A percentile compares a stretch with the other conserved stretches of the same genome.
These are phyloP conservation scores for Acorus gramineus DNA, from an alignment of 106 monocot genomes.

Conservation along the genomic window DNA sequence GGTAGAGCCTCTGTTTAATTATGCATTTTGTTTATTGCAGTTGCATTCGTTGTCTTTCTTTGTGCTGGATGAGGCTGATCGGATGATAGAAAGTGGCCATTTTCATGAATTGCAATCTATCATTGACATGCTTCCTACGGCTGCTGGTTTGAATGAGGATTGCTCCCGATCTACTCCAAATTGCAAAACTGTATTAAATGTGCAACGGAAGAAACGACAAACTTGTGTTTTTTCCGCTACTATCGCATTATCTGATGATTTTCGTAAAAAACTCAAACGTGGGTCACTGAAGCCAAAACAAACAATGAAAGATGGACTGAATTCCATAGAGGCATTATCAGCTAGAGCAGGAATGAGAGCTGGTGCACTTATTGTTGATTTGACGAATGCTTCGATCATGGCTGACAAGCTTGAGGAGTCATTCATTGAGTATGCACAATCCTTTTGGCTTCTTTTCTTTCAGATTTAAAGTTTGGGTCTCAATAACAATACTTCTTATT, in stretches of 20 bases:
- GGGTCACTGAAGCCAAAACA: conserved; percentile 33
- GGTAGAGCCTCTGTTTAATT: neutral
- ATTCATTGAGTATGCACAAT: conserved; percentile 65
- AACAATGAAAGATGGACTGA: conserved; percentile 28
- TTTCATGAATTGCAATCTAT: conserved; percentile 91
- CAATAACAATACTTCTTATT: too few species aligned
- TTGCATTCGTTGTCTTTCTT: conserved; percentile 88
- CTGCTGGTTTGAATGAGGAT: conserved; percentile 12
- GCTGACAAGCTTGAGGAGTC: conserved; percentile 94
- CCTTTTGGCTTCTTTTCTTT: neutral
- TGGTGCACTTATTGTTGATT: conserved; percentile 73
- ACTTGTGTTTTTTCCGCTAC: conserved; percentile 98
- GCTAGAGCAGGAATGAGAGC: conserved; percentile 84
- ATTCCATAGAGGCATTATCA: conserved; percentile 80
- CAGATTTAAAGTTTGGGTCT: neutral
- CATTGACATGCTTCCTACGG: conserved; percentile 78
- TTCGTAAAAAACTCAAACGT: conserved; percentile 79
- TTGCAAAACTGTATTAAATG: conserved; percentile 34
- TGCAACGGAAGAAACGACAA: conserved; percentile 71
- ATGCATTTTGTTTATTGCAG: conserved; percentile 29
- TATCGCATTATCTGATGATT: conserved; percentile 75
- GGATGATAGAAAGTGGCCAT: conserved; percentile 94
- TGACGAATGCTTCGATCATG: conserved; percentile 75
- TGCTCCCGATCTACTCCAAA: conserved; percentile 13
- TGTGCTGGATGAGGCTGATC: conserved; percentile 97